Conservation (phyloP, 306 rosid species). For the Malus fusca region DNA sequence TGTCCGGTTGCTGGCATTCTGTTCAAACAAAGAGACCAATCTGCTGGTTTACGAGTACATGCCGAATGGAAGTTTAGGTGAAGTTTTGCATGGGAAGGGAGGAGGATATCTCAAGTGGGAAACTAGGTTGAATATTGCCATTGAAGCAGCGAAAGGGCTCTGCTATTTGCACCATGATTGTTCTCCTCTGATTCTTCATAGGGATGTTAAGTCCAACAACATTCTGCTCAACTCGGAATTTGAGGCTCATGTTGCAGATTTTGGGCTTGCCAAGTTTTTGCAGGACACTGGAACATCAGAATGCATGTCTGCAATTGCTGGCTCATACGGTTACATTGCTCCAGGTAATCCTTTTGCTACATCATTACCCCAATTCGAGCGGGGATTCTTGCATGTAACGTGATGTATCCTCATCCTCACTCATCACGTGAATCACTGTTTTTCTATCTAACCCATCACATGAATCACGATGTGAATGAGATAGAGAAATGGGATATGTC, state of each 20-base stretch:
- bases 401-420: background rate
- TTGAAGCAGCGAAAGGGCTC: conserved; percentile 85
- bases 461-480: background rate
- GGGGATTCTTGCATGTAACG: background rate
- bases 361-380: background rate
- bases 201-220: conserved; percentile 92
- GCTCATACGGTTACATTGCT: conserved; percentile 92
- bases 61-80: conserved; percentile 86
- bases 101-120: conserved; percentile 77
- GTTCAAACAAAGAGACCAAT: conserved; percentile 71
- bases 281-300: conserved; percentile 74
- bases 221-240: conserved; percentile 62
- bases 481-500: too few relatives aligned
- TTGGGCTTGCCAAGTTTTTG: conserved; percentile 90
- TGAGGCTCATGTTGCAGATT: conserved; percentile 96
- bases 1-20: conserved; percentile 69
- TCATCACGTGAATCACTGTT: background rate
- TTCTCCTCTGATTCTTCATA: conserved; percentile 68
- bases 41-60: conserved; percentile 83
- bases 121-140: conserved; percentile 67
- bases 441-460: background rate
- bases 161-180: conserved; percentile 93
- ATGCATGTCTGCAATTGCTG: conserved; percentile 96
- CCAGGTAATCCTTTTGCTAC: conserved; percentile 52
- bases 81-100: conserved; percentile 73